Conservation (phyloP, 2,329 filamentous ascomycete genomes). For the Teratosphaeria epicoccoides region DNA sequence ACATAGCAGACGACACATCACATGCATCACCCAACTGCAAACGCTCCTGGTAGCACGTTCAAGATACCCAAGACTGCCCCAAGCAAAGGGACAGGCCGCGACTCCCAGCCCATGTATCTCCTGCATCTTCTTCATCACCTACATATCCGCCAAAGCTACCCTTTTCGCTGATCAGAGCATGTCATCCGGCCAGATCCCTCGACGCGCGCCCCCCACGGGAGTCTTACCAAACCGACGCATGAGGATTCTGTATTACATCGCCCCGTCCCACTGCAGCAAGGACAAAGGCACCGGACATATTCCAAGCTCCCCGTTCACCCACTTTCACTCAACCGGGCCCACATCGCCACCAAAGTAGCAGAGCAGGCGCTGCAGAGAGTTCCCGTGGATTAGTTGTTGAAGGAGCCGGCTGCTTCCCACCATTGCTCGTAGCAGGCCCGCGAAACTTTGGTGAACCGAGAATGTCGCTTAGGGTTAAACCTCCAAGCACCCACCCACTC, state of each 20-base stretch:
- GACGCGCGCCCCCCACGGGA: constrained; percentile 68
- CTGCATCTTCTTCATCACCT: constrained; percentile 17
- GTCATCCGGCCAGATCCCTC: constrained; percentile 61
- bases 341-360: constrained; percentile 3
- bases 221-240: constrained; percentile 73
- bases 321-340: constrained; percentile 6
- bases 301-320: constrained; percentile 23
- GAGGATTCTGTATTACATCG: constrained; percentile 39
- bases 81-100: constrained; percentile 35
- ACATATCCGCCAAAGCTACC: constrained; percentile 34
- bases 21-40: constrained; percentile 8
- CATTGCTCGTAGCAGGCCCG: constrained; percentile 10
- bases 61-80: constrained; percentile 44
- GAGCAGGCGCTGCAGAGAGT: constrained; percentile 5
- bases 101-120: constrained; percentile 42
- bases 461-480: constrained; percentile 87
- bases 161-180: constrained; percentile 50
- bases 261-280: background rate
- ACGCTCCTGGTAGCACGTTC: constrained; percentile 9
- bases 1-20: constrained; percentile 23
- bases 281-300: constrained; percentile 21
- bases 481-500: constrained; percentile 38
- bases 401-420: constrained; percentile 55
- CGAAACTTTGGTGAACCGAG: constrained; percentile 50
- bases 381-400: constrained; percentile 50